A percentile compares a stretch with the other conserved stretches of the same genome.
These are phyloP conservation scores for Boletus eberwhitei DNA, from an alignment of 768 basidiomycete species.

Conservation along the genomic window DNA sequence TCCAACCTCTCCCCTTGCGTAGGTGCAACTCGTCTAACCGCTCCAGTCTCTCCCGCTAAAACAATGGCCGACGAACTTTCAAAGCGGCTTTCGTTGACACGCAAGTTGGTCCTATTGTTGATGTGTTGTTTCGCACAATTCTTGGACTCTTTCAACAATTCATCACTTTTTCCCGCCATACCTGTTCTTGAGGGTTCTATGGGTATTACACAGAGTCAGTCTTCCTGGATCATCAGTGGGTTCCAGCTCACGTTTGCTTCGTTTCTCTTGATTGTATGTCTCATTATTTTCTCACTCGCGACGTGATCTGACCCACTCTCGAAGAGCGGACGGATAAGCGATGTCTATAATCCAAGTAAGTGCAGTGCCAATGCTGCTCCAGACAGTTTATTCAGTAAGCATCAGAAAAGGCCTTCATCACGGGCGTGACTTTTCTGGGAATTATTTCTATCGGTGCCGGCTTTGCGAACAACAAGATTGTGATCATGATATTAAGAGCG, in stretches of 20 bases:
- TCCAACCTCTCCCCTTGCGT: not conserved
- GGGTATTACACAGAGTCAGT: slow-evolving; percentile 11
- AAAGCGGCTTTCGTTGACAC: slow-evolving; percentile 18
- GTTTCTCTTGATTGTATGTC: slow-evolving; percentile 27
- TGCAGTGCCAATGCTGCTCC: slow-evolving; percentile 11
- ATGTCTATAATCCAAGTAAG: slow-evolving; percentile 32
- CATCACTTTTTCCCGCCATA: slow-evolving; percentile 38
- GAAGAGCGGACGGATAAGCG: slow-evolving; percentile 26
- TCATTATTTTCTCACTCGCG: not conserved
- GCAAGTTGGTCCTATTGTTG: slow-evolving; percentile 31
- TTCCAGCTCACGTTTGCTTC: slow-evolving; percentile 47
- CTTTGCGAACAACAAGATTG: slow-evolving; percentile 44
- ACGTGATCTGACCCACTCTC: slow-evolving; percentile 6
- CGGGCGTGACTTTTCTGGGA: slow-evolving; percentile 40
- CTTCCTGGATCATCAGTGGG: slow-evolving; percentile 39
- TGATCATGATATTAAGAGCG: slow-evolving; percentile 48
- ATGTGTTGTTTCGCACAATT: slow-evolving; percentile 43
- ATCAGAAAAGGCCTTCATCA: slow-evolving; percentile 41
- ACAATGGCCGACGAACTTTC: slow-evolving; percentile 1
- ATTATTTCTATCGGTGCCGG: slow-evolving; percentile 44
- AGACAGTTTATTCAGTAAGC: slow-evolving; percentile 31
- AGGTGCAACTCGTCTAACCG: not conserved
- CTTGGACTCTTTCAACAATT: slow-evolving; percentile 43
- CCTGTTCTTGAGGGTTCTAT: slow-evolving; percentile 30
- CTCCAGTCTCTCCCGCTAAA: not conserved